A percentile compares a stretch with the other conserved stretches of the same genome.
Evolutionary conservation across 2,329 filamentous ascomycete species (phyloP).

Genomic region (Botrytis galanthina): DNA sequence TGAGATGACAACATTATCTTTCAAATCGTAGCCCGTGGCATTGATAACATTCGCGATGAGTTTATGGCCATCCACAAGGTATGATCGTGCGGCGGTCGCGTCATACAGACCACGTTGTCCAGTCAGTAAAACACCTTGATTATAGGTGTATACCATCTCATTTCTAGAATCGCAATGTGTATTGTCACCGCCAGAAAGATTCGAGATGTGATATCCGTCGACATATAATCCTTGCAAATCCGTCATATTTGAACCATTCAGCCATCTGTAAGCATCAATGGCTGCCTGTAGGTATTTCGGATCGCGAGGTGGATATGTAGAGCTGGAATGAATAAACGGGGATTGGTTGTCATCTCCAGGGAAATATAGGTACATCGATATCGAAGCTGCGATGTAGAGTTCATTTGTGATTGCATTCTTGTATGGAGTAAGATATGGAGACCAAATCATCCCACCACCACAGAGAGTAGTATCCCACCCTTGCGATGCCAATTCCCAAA

Average conservation of each 20-base stretch:
- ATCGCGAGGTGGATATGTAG: constrained; percentile 45
- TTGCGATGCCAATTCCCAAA: constrained; percentile 75
- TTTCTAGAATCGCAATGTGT: constrained; percentile 76
- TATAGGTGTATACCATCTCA: constrained; percentile 92
- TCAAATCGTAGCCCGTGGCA: constrained; percentile 72
- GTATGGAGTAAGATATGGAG: constrained; percentile 74
- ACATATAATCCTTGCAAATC: constrained; percentile 72
- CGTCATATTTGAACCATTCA: constrained; percentile 76
- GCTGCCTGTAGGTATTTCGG: constrained; percentile 70
- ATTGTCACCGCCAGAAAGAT: constrained; percentile 60
- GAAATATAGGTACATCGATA: constrained; percentile 87
- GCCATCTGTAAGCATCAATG: constrained; percentile 76
- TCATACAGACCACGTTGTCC: constrained; percentile 79
- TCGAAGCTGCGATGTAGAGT: constrained; percentile 79
- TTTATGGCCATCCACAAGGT: constrained; percentile 75
- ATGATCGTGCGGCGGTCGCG: constrained; percentile 67
- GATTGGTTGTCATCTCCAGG: constrained; percentile 74
- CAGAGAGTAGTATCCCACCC: constrained; percentile 85
- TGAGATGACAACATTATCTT: constrained; percentile 15
- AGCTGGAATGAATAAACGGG: constrained; percentile 52
- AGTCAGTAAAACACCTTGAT: constrained; percentile 86
- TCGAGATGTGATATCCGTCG: constrained; percentile 84
- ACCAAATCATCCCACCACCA: constrained; percentile 89
- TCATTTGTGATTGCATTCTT: constrained; percentile 98
- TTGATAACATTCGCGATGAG: constrained; percentile 71